A percentile compares a stretch with the other conserved stretches of the same genome.
Conservation (phyloP, 371 early-diverging fungal species). For the Mortierella sp. region DNA sequence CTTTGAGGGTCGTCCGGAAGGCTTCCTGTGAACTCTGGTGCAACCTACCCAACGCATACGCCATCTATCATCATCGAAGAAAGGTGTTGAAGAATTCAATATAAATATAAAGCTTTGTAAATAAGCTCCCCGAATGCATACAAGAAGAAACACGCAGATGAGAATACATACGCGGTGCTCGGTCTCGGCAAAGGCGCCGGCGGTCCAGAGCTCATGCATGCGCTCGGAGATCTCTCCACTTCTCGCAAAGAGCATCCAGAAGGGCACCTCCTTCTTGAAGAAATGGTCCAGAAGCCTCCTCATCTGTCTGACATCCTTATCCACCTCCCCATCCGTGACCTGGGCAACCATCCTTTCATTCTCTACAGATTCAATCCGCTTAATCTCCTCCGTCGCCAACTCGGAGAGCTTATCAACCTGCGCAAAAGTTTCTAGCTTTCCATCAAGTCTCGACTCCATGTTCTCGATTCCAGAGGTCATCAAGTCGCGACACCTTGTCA, state of each 20-base stretch:
- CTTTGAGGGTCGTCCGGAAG: conserved; percentile 40
- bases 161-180: conserved; percentile 47
- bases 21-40: conserved; percentile 55
- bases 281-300: conserved; percentile 44
- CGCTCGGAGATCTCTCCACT: conserved; percentile 58
- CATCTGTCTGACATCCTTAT: conserved; percentile 48
- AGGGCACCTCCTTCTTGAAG: conserved; percentile 46
- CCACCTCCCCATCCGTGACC: conserved; percentile 50
- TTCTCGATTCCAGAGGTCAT: conserved; percentile 45
- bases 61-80: conserved; percentile 26
- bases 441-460: conserved; percentile 39
- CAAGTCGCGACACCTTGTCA: conserved; percentile 51
- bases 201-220: conserved; percentile 53
- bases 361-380: conserved; percentile 38
- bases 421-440: conserved; percentile 46
- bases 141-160: not conserved
- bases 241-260: conserved; percentile 55
- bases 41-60: conserved; percentile 47
- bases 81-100: not conserved
- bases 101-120: not conserved
- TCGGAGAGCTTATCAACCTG: conserved; percentile 49
- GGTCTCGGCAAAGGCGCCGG: conserved; percentile 54
- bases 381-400: conserved; percentile 43
- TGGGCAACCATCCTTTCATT: conserved; percentile 39
- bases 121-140: not conserved